Conservation (phyloP, 768 basidiomycete genomes). For the Zangia roseola region DNA sequence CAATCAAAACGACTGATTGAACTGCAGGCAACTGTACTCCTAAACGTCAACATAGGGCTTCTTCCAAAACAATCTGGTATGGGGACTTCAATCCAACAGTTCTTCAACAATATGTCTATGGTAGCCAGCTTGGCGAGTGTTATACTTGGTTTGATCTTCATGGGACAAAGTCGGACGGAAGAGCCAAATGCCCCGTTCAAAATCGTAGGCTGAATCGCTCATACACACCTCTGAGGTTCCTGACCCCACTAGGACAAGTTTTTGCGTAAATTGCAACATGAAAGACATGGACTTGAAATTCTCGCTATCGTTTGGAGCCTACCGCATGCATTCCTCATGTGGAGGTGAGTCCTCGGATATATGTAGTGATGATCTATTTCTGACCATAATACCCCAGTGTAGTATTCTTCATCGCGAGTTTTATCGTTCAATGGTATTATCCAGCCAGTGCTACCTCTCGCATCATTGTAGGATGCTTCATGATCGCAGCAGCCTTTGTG, state of each 20-base stretch:
- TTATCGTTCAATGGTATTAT: conserved; percentile 26
- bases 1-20: background rate
- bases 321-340: conserved; percentile 57
- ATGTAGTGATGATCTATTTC: background rate
- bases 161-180: conserved; percentile 40
- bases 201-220: conserved; percentile 31
- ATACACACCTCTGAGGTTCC: background rate
- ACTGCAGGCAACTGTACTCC: conserved; percentile 51
- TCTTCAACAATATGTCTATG: conserved; percentile 45
- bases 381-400: conserved; percentile 19
- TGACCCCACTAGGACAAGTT: conserved; percentile 11
- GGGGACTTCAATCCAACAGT: conserved; percentile 31
- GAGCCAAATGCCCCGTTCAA: conserved; percentile 28
- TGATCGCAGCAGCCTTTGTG: conserved; percentile 29
- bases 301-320: conserved; percentile 54
- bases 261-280: conserved; percentile 20
- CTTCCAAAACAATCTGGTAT: conserved; percentile 44
- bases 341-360: conserved; percentile 44
- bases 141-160: conserved; percentile 42
- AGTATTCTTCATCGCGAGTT: conserved; percentile 28
- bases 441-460: conserved; percentile 8
- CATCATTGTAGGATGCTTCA: conserved; percentile 30
- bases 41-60: conserved; percentile 60
- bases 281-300: conserved; percentile 43
- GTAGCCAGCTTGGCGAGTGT: conserved; percentile 42